Evolutionary conservation across 331 rosid genomes (phyloP).

Genomic region (Phaseolus coccineus): DNA sequence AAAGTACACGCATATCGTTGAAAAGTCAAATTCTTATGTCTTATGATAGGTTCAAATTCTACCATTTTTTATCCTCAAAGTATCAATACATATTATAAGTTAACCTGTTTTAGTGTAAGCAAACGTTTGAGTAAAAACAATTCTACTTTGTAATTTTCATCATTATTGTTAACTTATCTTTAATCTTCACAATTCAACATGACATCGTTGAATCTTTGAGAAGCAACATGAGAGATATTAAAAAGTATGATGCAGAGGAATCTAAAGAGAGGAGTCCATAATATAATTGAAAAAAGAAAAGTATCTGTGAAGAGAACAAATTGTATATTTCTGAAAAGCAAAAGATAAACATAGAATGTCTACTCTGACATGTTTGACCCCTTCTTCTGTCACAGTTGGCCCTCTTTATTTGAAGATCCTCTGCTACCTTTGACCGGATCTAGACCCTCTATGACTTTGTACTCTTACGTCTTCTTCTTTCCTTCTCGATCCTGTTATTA

Average conservation of each 20-base stretch:
- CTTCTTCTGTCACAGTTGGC: constrained; percentile 11
- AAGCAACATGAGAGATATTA: too few species aligned
- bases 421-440: constrained; percentile 67
- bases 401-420: constrained; percentile 42
- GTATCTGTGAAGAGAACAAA: neutral
- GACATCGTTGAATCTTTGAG: too few species aligned
- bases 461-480: neutral
- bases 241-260: too few species aligned
- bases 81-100: neutral
- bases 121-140: neutral
- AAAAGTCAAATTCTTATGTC: neutral
- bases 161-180: neutral
- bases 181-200: too few species aligned
- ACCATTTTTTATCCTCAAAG: neutral
- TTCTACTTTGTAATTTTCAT: neutral
- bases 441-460: constrained; percentile 47
- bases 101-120: neutral
- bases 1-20: neutral
- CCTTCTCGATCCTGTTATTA: neutral
- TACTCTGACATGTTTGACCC: constrained; percentile 60
- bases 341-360: constrained; percentile 47
- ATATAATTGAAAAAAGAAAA: neutral
- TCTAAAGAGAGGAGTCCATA: neutral
- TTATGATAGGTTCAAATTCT: neutral
- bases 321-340: constrained; percentile 14